Evolutionary conservation across 2,329 filamentous ascomycete genomes (phyloP), one percentile per base, ranked within the genome.

Genomic region (Botryotinia globosa): DNA sequence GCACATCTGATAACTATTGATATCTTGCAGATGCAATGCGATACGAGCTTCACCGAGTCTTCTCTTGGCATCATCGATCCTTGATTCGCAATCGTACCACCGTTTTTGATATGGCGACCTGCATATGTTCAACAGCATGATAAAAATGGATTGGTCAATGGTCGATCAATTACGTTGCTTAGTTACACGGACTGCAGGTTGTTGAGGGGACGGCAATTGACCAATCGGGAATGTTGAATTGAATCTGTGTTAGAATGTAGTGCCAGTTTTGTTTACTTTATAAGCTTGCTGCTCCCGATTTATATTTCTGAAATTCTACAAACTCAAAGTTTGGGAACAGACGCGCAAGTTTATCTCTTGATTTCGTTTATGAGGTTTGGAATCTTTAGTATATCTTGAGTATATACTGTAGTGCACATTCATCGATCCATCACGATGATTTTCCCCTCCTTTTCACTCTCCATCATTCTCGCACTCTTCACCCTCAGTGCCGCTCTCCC

Each of bases 1-100:
- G 51, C n/a, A 56, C 51, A 56, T 56, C 51, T 56, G n/a, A 56
- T 56, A 56, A 56, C 51, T 56, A 56, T 56, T 56, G 51, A 56
- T 29, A 56, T 56, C 51, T 56, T 56, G 51, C 51, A 56, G 51
- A 29, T 56, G 51, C 51, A 29, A 18, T 56, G 51, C 51, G 51
- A 56, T 29, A 18, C 51, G 51, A 18, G 51, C 51, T 56, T 56
- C 51, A 56, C 51, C 51, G n/a, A 56, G 51, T 32, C n/a, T 29
- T 56, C n/a, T 56, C 51, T 29, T 56, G 51, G n/a, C 51, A 16
- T 29, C 16, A 18, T 18, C 7, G n/a, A 56, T 56, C n/a, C n/a
- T 56, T 56, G 25, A 62, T n/a, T n/a, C 22, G 58, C 22, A 34
- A 25, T 63, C 25, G 59, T 63, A 42, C 39, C 34, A 61, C 58